Base-by-base conservation (phyloP, 257 asterid genomes). In the Salvia rosmarinus region DNA sequence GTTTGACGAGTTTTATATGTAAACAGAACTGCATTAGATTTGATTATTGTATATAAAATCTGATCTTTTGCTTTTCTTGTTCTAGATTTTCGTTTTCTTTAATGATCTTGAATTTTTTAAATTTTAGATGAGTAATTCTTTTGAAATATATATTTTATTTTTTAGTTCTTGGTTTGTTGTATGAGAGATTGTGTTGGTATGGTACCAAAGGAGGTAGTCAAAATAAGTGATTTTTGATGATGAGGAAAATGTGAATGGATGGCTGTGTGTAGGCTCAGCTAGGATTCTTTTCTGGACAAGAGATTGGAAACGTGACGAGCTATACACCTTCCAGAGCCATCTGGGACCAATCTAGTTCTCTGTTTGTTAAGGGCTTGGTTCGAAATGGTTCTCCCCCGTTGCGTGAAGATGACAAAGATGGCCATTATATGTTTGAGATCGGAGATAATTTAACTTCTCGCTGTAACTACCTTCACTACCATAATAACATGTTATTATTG, bases 201-300 rank as follows among this genome's bases (percentile, higher is more conserved):
- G 78, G 55, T 74, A 14, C 25, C 55, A n/a, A 19, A 70, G 73
- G 83, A 80, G 86, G 84, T 86, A 75, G 75, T 55, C 42, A 60
- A 75, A 81, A 72, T 76, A 51, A 50, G 73, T 75, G 42, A 79
- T 54, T 54, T 65, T 71, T 76, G 17, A 54, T 82, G 64, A 85
- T 83, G 78, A 86, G 83, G 70, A 84, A 85, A 79, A 78, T 57
- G 68, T 85, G 85, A 85, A 88, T 86, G 94, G 78, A 82, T 91
- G 83, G 82, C 80, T 89, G 89, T 88, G 91, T 92, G 96, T 90
- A 93, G 97, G 97, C 96, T 90, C 95, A 90, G 92, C 89, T 89
- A 89, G 96, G 89, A 76, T 87, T 91, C 78, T 87, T 85, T 84
- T 73, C 79, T 89, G 97, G 88, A 61, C 96, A 90, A 87, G 98